Base-by-base conservation (phyloP, 495 filamentous ascomycete genomes). In the Massariosphaeria phaeospora region DNA sequence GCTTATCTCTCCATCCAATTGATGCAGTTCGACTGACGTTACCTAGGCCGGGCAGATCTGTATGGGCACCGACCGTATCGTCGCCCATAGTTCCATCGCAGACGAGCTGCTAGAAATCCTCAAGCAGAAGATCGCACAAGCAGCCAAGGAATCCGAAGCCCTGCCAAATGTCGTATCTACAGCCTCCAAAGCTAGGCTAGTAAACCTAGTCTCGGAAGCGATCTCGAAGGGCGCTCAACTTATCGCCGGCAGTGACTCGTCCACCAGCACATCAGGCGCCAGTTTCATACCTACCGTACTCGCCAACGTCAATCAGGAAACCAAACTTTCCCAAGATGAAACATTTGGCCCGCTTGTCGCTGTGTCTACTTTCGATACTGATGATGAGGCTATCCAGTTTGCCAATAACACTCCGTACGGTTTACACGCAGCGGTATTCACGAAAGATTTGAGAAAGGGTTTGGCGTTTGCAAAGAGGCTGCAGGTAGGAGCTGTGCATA, bases 1-100 rank as follows among this genome's bases (percentile, higher is more conserved):
- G n/a, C n/a, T n/a, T n/a, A n/a, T n/a, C n/a, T n/a, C n/a, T n/a
- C n/a, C n/a, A n/a, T n/a, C n/a, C n/a, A n/a, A n/a, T n/a, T n/a
- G n/a, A n/a, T n/a, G n/a, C 35, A 33, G 23, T 12, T 39, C 30
- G 21, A 25, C 30, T 53, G 17, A 52, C 38, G 12, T 3, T 36
- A 4, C 38, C 24, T 36, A 63, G 34, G 30, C 79, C 20, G 90
- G 90, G 1, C 90, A 96, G 73, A 80, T 93, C 44, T 96, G 89
- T 73, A 91, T 96, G 89, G 79, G 81, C 2, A 95, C 89, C 1
- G 90, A 95, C 71, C 81, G 84, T 26, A 86, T 96, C 65, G 69
- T 95, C 18, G 86, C 93, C 17, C 85, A 94, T 64, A 78, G 79
- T 26, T 74, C 77, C 18, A 69, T 95, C 47, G 77, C 23, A n/a